Evolutionary conservation across 257 asterid species (phyloP).

Genomic region (Linaria vulgaris): DNA sequence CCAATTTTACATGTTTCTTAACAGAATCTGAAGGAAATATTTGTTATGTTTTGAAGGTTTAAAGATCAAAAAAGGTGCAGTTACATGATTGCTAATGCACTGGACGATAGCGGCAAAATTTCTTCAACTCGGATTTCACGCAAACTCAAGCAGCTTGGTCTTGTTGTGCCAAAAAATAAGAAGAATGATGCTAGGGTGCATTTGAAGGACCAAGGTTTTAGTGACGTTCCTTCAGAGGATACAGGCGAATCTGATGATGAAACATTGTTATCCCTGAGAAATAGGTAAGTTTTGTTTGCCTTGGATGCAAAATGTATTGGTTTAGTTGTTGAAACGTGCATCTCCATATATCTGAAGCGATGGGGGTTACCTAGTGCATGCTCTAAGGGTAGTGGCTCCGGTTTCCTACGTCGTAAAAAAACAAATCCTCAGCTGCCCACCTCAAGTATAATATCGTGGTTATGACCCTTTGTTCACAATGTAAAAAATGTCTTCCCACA

Average conservation of each 20-base stretch:
- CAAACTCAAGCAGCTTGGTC: constrained; percentile 92
- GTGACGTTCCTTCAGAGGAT: constrained; percentile 40
- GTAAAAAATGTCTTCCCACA: neutral
- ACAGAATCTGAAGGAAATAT: constrained; percentile 25
- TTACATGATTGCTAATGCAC: constrained; percentile 80
- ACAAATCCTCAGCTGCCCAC: neutral
- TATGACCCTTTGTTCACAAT: constrained; percentile 1
- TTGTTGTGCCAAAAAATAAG: constrained; percentile 53
- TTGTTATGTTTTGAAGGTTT: constrained; percentile 53
- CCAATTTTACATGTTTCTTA: constrained; percentile 10
- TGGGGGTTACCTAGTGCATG: no score
- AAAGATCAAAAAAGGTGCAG: constrained; percentile 86
- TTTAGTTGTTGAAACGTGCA: constrained; percentile 9
- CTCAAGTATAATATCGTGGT: neutral
- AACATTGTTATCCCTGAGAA: constrained; percentile 52
- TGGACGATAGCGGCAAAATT: constrained; percentile 63
- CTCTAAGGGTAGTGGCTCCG: no score
- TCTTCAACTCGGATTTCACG: constrained; percentile 71
- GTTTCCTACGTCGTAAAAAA: no score
- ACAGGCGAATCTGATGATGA: constrained; percentile 65
- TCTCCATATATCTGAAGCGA: no score
- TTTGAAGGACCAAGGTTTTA: constrained; percentile 51
- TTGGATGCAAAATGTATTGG: constrained; percentile 20
- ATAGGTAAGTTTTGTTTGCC: constrained; percentile 46
- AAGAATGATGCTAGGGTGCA: constrained; percentile 41